phyloP scores from a whole-genome alignment of 257 asterid species.

The Solanum megistacrolobum region DNA sequence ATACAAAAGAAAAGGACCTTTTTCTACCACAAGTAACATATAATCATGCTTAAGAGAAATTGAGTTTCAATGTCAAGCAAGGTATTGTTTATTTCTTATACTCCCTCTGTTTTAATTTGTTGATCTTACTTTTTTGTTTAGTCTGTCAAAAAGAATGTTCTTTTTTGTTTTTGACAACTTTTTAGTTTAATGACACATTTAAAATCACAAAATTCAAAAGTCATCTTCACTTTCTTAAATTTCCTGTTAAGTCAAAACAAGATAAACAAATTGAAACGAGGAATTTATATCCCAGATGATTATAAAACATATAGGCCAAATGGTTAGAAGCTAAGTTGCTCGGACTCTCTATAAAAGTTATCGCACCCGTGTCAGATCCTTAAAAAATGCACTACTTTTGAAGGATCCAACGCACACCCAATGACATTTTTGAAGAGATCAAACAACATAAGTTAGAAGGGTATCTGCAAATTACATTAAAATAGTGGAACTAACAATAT shows the following conservation, averaged over 20 bases:
- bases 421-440: too few relatives aligned
- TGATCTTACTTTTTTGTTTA: too few relatives aligned
- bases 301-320: neutral
- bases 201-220: neutral
- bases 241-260: neutral
- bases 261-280: neutral
- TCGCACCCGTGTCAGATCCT: too few relatives aligned
- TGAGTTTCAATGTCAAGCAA: neutral
- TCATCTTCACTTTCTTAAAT: neutral
- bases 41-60: neutral
- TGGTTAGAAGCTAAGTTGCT: neutral
- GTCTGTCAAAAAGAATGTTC: rapidly evolving
- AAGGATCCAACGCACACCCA: too few relatives aligned
- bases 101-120: too few relatives aligned
- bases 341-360: too few relatives aligned
- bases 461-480: neutral
- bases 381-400: too few relatives aligned
- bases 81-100: neutral
- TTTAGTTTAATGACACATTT: neutral
- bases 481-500: neutral
- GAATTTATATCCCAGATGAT: neutral
- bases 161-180: rapidly evolving
- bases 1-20: neutral
- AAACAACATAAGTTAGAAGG: neutral
- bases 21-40: neutral